Evolutionary conservation across 345 rosid species (phyloP).

Genomic region (Erucastrum elatum): DNA sequence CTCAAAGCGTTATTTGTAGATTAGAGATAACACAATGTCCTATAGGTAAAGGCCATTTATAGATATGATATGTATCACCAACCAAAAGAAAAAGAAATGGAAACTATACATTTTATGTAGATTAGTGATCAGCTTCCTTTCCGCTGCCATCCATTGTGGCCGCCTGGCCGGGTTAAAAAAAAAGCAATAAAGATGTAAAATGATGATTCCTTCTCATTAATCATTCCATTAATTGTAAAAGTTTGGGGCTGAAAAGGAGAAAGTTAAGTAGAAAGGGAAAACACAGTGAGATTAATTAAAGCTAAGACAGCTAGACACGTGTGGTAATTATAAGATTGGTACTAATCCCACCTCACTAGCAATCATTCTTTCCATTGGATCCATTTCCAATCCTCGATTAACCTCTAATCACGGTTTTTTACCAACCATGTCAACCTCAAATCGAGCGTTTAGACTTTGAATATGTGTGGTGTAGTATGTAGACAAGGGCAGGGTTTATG

Average conservation of each 20-base stretch:
- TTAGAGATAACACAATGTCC: neutral
- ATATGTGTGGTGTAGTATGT: neutral
- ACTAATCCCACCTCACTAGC: slow-evolving; percentile 49
- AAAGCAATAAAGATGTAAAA: slow-evolving; percentile 18
- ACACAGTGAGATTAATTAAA: slow-evolving; percentile 14
- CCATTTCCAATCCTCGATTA: slow-evolving; percentile 29
- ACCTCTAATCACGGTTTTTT: slow-evolving; percentile 9
- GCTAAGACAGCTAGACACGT: slow-evolving; percentile 65
- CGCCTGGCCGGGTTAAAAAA: slow-evolving; percentile 7
- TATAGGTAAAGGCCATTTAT: neutral
- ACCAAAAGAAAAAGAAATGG: neutral
- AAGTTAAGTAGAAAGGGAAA: neutral
- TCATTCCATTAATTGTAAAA: slow-evolving; percentile 33
- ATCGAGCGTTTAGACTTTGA: neutral
- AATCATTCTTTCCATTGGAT: slow-evolving; percentile 65
- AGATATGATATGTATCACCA: neutral
- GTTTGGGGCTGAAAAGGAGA: neutral
- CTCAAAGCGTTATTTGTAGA: neutral
- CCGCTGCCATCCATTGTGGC: slow-evolving; percentile 33
- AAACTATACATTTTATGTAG: neutral
- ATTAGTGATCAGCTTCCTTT: slow-evolving; percentile 10
- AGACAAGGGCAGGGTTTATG: slow-evolving; percentile 28
- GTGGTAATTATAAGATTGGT: slow-evolving; percentile 79
- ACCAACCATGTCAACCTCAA: neutral
- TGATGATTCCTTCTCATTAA: slow-evolving; percentile 27